Base-by-base conservation (phyloP, 306 rosid genomes). In the Myrica gale region DNA sequence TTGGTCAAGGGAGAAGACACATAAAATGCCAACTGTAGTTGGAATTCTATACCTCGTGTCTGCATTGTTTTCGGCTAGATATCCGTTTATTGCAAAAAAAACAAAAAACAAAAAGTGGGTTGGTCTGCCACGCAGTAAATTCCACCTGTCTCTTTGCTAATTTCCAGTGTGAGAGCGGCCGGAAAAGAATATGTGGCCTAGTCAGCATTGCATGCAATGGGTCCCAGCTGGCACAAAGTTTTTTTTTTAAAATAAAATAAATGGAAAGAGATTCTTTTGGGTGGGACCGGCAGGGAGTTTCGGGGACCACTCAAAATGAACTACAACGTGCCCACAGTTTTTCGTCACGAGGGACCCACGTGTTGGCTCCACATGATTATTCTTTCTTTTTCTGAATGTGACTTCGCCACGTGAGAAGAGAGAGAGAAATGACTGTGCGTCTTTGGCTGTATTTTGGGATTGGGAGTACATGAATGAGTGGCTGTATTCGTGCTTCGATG, bases 161-260 rank as follows among this genome's bases (percentile, higher is more conserved):
- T n/a, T n/a, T n/a, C n/a, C n/a, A n/a, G n/a, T n/a, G n/a, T n/a
- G n/a, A n/a, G n/a, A n/a, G n/a, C 26, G 26, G 26, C 26, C 0
- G 46, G 71, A 23, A 69, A 72, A 73, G 85, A 87, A 87, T 83
- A 76, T 78, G 85, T 71, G 79, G 84, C 74, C 76, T 71, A 52
- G 84, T 89, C 89, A 83, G 86, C 83, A 54, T 84, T 76, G 83
- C 86, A 83, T 80, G 83, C 79, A 76, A 10, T 62, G 71, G 92
- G 89, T 45, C 89, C 90, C 88, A 82, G 65, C 37, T 13, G 15
- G 74, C 79, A 78, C 46, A 67, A 48, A 7, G 47, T 19, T 46
- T n/a, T n/a, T n/a, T n/a, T n/a, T 0, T 0, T 0, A 23, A 23
- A 23, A 41, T 70, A 32, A 41, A 73, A 47, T 21, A 65, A 78